Base-by-base conservation (phyloP, 805 yeast genomes). In the Sugiyamaella chiloensis region DNA sequence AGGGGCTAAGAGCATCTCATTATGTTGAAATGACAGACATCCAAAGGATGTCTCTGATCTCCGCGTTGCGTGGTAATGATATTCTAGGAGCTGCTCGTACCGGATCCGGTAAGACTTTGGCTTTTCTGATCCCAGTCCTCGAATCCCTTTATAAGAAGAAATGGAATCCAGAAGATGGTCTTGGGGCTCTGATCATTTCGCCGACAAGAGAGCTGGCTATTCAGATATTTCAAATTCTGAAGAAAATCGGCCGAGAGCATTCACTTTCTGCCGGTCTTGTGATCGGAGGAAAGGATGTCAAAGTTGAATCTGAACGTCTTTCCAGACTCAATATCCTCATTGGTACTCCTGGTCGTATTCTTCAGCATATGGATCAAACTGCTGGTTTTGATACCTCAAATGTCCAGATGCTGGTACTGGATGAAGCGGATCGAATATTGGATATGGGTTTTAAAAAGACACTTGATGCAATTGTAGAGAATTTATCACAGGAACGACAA, bases 371-470 rank as follows among this genome's bases (percentile, higher is more conserved):
- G 78, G 95, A 90, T 63, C 95, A 90, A 62, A 81, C 95, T 5
- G 83, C 84, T 1, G 88, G 88, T 1, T 76, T 89, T 63, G 90
- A 84, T 57, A 69, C 84, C 7, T 71, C 81, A 19, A 87, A 86
- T 60, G 67, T 89, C 52, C 91, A 89, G 65, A 77, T 84, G 61
- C 68, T 89, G 39, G 89, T 89, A 2, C 66, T 89, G 44, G 97
- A 89, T 65, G 97, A 89, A 65, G 96, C 96, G 0, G 97, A 89
- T 62, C 72, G 96, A 56, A 87, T 93, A 59, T 70, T 89, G 58
- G 97, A 89, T 66, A 87, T 90, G 95, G 96, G 96, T 5, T 89
- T 89, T 73, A 82, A 81, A 61, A 79, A 79, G 57, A 85, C 93
- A 37, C 67, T 89, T 52, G 96, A 90, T 62, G 84, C 83, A 24